Base-by-base conservation (phyloP, 2,329 filamentous ascomycete genomes). In the Xylariaceae sp. region DNA sequence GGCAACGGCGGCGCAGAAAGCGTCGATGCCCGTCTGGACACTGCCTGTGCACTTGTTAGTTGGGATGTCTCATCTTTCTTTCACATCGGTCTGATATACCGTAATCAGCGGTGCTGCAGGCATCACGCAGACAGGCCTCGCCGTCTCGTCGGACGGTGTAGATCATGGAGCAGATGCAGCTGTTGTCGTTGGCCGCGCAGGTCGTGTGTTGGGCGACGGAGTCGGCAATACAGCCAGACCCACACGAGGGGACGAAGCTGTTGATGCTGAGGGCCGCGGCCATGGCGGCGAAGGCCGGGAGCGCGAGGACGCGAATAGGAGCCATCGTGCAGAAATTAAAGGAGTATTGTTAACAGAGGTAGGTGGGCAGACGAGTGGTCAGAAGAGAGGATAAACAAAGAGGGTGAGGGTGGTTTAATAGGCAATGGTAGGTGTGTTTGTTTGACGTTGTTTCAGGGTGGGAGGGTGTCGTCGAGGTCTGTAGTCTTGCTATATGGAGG, bases 141-240 rank as follows among this genome's bases (percentile, higher is more conserved):
- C 68, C 68, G 59, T 71, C 68, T 2, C 67, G 61, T 56, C 68
- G 68, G 52, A 71, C 61, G 8, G 68, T 69, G 62, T 71, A 71
- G 48, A 67, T 61, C 39, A 58, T 35, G 8, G 53, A 48, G 64
- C 69, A 71, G 56, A 71, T 68, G 53, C 69, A 71, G 7, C 55
- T 51, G 59, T 68, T 70, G 62, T 71, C 69, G 23, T 51, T 48
- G 23, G 58, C 52, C 7, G 55, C 63, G 48, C 69, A 71, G 10
- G 68, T 70, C 5, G 69, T 70, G 60, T 68, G 62, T 53, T 66
- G 23, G 17, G 59, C 62, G 2, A 71, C 64, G 15, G 68, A 50
- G 3, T 66, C 59, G 37, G 49, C 49, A 55, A 71, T 68, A 35
- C 68, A 71, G 13, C 62, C 50, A 1, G 68, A 62, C 6, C 62